These are phyloP conservation scores for Fusarium sp. DNA, from an alignment of 2,329 filamentous ascomycete species.

Conservation along the genomic window DNA sequence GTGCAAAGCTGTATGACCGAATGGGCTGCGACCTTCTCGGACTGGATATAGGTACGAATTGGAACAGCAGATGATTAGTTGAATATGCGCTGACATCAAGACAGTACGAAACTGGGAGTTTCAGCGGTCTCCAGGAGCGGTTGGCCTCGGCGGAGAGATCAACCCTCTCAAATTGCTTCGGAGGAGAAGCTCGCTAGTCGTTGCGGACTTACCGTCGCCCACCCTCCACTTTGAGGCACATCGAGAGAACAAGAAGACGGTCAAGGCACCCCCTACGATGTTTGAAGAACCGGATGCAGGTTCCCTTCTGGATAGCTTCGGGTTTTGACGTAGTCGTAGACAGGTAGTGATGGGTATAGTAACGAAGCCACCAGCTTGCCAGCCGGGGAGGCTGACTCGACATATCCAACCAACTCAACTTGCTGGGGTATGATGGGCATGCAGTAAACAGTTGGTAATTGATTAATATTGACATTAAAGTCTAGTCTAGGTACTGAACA, in stretches of 20 bases:
- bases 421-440: not conserved
- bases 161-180: slow-evolving; percentile 77
- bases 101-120: slow-evolving; percentile 86
- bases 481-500: not conserved
- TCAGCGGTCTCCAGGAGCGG: slow-evolving; percentile 59
- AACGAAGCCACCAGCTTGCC: not conserved
- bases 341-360: not conserved
- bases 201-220: slow-evolving; percentile 75
- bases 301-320: slow-evolving; percentile 91
- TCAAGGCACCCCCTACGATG: slow-evolving; percentile 75
- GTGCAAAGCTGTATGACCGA: slow-evolving; percentile 83
- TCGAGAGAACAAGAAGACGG: slow-evolving; percentile 52
- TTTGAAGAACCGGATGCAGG: slow-evolving; percentile 94
- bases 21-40: slow-evolving; percentile 96
- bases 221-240: slow-evolving; percentile 57
- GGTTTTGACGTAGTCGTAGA: slow-evolving; percentile 68
- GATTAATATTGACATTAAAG: not conserved
- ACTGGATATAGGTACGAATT: slow-evolving; percentile 78
- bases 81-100: slow-evolving; percentile 28
- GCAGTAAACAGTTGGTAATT: not conserved
- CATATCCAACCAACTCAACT: not conserved
- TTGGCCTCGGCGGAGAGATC: slow-evolving; percentile 59
- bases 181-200: slow-evolving; percentile 80
- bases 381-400: not conserved
- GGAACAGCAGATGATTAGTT: slow-evolving; percentile 21